phyloP scores from a whole-genome alignment of 768 basidiomycete genomes.

The Naganishia friedmannii region DNA sequence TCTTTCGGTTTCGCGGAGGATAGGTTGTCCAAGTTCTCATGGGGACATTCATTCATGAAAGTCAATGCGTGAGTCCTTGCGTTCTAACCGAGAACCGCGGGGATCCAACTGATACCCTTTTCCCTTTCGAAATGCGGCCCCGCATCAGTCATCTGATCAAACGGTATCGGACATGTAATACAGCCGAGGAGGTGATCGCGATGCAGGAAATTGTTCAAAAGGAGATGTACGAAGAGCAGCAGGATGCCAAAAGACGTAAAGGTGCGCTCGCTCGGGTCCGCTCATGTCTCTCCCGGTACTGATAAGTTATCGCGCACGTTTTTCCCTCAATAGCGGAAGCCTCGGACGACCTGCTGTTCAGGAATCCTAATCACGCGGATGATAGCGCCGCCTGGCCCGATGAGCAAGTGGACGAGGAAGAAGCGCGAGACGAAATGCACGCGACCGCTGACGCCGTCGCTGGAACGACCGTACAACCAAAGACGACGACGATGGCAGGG shows the following conservation, averaged over 20 bases:
- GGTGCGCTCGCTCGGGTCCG: slow-evolving; percentile 27
- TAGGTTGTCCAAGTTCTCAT: slow-evolving; percentile 72
- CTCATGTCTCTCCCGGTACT: background rate
- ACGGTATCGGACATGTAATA: slow-evolving; percentile 69
- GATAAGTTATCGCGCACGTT: background rate
- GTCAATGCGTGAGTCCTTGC: slow-evolving; percentile 65
- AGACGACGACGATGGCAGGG: too few species aligned
- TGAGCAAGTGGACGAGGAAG: slow-evolving; percentile 25
- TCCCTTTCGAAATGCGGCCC: background rate
- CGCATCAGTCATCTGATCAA: slow-evolving; percentile 63
- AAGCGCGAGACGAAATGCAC: slow-evolving; percentile 30
- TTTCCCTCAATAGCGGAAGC: slow-evolving; percentile 11
- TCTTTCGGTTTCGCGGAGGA: background rate
- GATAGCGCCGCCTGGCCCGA: slow-evolving; percentile 4
- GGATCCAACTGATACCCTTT: background rate
- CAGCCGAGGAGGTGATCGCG: slow-evolving; percentile 46
- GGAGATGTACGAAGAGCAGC: slow-evolving; percentile 50
- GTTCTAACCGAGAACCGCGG: too few species aligned
- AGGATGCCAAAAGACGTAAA: slow-evolving; percentile 37
- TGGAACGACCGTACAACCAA: too few species aligned
- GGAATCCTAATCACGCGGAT: slow-evolving; percentile 26
- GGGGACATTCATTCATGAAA: slow-evolving; percentile 82
- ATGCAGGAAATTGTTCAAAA: slow-evolving; percentile 50
- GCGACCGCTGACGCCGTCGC: background rate
- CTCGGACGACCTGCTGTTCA: slow-evolving; percentile 27